Evolutionary conservation across 2,329 filamentous ascomycete species (phyloP), one percentile per base, ranked within the genome.

Genomic region (Chaetomium sp.): DNA sequence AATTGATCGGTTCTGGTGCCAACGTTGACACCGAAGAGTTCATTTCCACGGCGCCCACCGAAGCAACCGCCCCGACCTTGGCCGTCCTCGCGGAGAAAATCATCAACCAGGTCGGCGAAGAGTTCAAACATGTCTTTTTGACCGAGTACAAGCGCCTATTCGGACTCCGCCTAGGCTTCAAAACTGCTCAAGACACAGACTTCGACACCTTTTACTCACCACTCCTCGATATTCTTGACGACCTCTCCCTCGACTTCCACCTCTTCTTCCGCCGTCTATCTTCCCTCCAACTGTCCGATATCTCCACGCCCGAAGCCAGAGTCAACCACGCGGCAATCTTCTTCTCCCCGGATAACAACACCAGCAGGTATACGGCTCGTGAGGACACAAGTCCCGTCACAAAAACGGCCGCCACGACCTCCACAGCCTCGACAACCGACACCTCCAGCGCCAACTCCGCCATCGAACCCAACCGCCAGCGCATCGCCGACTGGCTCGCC

Each of bases 91-190:
- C 91, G 0, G 91, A 97, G 73, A 85, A 79, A 51, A 74, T 96
- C 61, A 97, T 99, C 67, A 84, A 82, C 49, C 83, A 86, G 54
- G 79, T 82, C 0, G 90, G 89, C 37, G 88, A 95, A 53, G 94
- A 97, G 70, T 99, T 88, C 77, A 92, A 91, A 68, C 79, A 84
- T 2, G 84, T 91, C 0, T 97, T 97, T 71, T 72, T 96, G 55
- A 78, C 78, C n/a, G 91, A 96, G 70, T 99, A 97, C 74, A 91
- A 90, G 69, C 81, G 81, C 9, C 74, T 95, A 6, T 95, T 99
- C 89, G 82, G 84, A 0, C 76, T 79, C 3, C 82, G 92, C 7
- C 75, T 99, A 0, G 94, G 94, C 0, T 77, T 97, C 4, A 85
- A 83, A 65, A 80, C 75, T 0, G 78, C 80, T 63, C 84, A 86